Evolutionary conservation across 208 protist genomes (phyloP), one percentile per base, ranked within the genome.

Genomic region (Trypanosoma rangeli): DNA sequence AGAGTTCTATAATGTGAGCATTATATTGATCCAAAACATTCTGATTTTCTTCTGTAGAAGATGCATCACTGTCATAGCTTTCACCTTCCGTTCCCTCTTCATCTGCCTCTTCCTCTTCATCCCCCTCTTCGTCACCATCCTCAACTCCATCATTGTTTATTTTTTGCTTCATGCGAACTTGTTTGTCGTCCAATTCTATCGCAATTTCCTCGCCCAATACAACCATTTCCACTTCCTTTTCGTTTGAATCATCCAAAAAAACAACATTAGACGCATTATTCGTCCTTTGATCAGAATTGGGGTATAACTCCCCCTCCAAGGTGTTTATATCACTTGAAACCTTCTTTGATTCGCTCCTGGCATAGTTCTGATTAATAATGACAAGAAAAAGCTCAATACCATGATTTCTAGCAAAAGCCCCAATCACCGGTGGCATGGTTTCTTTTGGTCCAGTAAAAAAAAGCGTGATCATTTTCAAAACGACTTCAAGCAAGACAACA

Each of bases 361-460:
- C 75, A 80, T 82, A 95, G 67, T 93, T 95, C 60, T 95, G 90
- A 68, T 89, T 92, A 4, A 95, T 64, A 28, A 95, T 79, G 0
- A 95, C 90, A 29, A 95, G 76, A 56, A 95, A 82, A 56, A 95
- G 63, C 50, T 95, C 90, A 24, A 95, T 78, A 16, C 87, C 87
- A 64, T 95, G 85, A 55, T 90, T 95, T 5, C 90, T 79, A 62
- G 81, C 86, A 78, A 95, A 92, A 18, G 87, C 78, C 37, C 90
- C 90, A 62, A 89, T 84, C 60, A 82, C 82, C 24, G 60, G 53
- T 44, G 83, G 74, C 12, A 78, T 64, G 54, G 85, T 83, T 31
- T 49, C 59, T 24, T 70, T 68, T 49, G 65, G 59, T 28, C 83
- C 85, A 48, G 79, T 78, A 42, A 95, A 75, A 28, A 95, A 74